Evolutionary conservation across 208 protist species (phyloP).

Genomic region (Trypanosoma caninum): DNA sequence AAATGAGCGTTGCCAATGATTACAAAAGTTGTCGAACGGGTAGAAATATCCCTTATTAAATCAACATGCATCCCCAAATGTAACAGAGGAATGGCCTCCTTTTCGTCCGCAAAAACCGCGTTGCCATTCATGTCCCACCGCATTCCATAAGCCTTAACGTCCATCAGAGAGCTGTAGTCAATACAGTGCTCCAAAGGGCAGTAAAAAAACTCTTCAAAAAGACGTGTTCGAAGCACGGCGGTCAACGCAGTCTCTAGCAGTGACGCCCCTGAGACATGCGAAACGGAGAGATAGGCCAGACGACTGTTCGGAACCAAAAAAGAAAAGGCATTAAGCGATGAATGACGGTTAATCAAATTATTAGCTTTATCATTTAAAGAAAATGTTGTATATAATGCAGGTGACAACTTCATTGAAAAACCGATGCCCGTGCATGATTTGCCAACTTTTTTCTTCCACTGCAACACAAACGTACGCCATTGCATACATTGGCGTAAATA

Average conservation of each 20-base stretch:
- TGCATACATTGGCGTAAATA: conserved; percentile 6
- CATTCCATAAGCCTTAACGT: conserved; percentile 39
- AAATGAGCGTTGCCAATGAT: conserved; percentile 62
- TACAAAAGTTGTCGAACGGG: conserved; percentile 15
- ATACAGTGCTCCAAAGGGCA: conserved; percentile 58
- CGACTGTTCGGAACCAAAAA: conserved; percentile 14
- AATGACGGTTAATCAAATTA: conserved; percentile 3
- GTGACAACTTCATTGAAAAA: too few relatives aligned
- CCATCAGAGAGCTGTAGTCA: conserved; percentile 45
- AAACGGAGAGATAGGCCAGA: conserved; percentile 22
- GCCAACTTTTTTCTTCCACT: conserved; percentile 4
- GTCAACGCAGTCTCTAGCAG: conserved; percentile 13
- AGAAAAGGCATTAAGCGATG: conserved; percentile 1
- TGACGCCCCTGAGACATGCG: conserved; percentile 17
- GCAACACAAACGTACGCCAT: conserved; percentile 15
- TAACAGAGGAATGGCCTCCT: conserved; percentile 4
- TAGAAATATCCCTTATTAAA: not conserved
- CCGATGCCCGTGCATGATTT: not conserved
- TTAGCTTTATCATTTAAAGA: not conserved
- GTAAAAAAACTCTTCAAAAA: conserved; percentile 24
- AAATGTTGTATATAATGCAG: not conserved
- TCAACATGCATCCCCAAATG: conserved; percentile 14
- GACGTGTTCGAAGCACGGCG: not conserved
- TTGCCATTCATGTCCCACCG: not conserved
- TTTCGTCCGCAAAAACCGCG: not conserved